phyloP scores from a whole-genome alignment of 306 rosid genomes.

The Glycine latifolia region DNA sequence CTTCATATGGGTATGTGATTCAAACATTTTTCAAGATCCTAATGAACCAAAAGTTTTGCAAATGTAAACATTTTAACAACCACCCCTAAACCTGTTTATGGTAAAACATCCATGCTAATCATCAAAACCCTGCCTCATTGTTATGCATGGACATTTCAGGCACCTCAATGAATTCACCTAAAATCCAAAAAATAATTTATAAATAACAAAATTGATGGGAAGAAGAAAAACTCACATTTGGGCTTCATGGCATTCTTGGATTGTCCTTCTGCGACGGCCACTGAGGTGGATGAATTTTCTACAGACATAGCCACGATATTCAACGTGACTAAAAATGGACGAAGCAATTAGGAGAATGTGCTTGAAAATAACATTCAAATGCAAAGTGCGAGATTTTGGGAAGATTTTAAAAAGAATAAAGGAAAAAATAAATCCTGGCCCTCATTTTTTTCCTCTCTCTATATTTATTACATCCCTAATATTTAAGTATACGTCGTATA shows the following conservation, averaged over 20 bases:
- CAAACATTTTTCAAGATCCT: neutral
- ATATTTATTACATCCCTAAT: neutral
- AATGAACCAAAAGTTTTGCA: constrained; percentile 10
- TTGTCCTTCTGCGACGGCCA: constrained; percentile 29
- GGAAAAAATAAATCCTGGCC: neutral
- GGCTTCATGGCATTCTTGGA: constrained; percentile 53
- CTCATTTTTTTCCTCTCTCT: neutral
- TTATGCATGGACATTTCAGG: neutral
- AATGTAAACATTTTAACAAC: neutral
- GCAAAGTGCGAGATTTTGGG: neutral
- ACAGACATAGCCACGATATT: constrained; percentile 43
- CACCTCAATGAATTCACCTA: neutral
- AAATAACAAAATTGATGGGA: neutral
- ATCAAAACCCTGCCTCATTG: neutral
- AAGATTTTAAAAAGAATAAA: neutral
- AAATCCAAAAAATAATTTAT: neutral
- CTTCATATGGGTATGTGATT: neutral
- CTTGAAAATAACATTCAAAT: constrained; percentile 4
- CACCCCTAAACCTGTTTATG: too few species aligned
- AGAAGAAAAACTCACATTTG: constrained; percentile 39
- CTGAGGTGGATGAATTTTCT: constrained; percentile 41
- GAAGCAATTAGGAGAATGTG: constrained; percentile 16
- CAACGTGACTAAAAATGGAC: constrained; percentile 19
- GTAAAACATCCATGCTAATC: too few species aligned
- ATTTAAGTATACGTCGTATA: neutral